Conservation (phyloP, 2,329 filamentous ascomycete species). For the Scytalidium sp. region DNA sequence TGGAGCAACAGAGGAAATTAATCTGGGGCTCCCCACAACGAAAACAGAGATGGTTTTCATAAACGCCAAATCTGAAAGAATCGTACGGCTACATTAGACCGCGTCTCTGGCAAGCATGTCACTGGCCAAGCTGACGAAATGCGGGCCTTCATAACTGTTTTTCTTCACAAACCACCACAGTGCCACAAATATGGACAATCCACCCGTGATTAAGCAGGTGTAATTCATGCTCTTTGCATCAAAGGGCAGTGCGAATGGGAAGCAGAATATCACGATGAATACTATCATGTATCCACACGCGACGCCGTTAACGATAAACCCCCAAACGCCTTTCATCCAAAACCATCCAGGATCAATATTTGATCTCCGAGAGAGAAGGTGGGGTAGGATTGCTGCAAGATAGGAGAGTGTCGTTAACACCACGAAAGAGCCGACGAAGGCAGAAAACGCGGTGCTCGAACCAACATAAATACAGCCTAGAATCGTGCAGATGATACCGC, state of each 20-base stretch:
- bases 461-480: slow-evolving; percentile 65
- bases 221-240: slow-evolving; percentile 52
- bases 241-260: slow-evolving; percentile 46
- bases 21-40: too few species aligned
- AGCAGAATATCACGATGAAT: slow-evolving; percentile 64
- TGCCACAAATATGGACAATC: slow-evolving; percentile 34
- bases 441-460: slow-evolving; percentile 64
- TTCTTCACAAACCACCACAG: slow-evolving; percentile 38
- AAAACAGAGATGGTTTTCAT: too few species aligned
- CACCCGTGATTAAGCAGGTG: slow-evolving; percentile 41
- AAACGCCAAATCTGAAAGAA: too few species aligned
- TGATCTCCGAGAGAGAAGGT: slow-evolving; percentile 43
- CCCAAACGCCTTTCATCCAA: slow-evolving; percentile 44
- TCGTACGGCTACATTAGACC: not conserved
- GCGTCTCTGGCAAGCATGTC: slow-evolving; percentile 3
- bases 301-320: slow-evolving; percentile 48
- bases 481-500: slow-evolving; percentile 47
- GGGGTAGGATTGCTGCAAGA: slow-evolving; percentile 59
- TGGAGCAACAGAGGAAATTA: too few species aligned
- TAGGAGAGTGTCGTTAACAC: slow-evolving; percentile 55
- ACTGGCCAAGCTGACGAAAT: slow-evolving; percentile 8
- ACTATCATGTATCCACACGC: slow-evolving; percentile 56
- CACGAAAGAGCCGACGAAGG: slow-evolving; percentile 60
- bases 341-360: slow-evolving; percentile 56
- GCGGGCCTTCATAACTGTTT: slow-evolving; percentile 21